phyloP scores from a whole-genome alignment of 148 eudicot genomes.

The Vaccinium vitisidaea region DNA sequence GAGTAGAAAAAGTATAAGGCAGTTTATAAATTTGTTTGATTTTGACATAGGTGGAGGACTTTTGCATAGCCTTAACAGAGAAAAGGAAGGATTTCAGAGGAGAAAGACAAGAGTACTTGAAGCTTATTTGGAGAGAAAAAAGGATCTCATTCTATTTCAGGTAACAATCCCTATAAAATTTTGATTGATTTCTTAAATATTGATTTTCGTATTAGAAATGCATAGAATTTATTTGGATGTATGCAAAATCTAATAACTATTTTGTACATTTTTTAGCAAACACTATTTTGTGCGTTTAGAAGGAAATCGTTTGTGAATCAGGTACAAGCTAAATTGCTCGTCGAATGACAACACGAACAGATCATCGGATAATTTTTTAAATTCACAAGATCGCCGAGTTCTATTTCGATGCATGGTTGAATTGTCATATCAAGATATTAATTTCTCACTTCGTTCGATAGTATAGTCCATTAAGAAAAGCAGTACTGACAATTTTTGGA shows the following conservation, averaged over 20 bases:
- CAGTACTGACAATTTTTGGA: too few species aligned
- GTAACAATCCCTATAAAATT: background rate
- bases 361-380: too few species aligned
- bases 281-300: too few species aligned
- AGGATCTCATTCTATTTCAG: background rate
- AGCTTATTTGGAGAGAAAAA: background rate
- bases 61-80: background rate
- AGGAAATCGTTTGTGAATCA: too few species aligned
- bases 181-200: background rate
- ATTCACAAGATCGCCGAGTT: too few species aligned
- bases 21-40: background rate
- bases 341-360: too few species aligned
- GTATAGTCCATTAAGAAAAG: too few species aligned
- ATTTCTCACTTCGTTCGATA: too few species aligned
- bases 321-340: too few species aligned
- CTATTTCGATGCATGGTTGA: too few species aligned
- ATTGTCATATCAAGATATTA: too few species aligned
- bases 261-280: background rate
- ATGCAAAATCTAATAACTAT: background rate
- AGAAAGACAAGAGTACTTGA: background rate
- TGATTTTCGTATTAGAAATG: background rate
- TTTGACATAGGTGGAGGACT: background rate
- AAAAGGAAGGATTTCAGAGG: background rate
- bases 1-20: background rate
- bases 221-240: background rate